Evolutionary conservation across 1,284 basidiomycete species (phyloP).

Genomic region (Cerrena zonata): DNA sequence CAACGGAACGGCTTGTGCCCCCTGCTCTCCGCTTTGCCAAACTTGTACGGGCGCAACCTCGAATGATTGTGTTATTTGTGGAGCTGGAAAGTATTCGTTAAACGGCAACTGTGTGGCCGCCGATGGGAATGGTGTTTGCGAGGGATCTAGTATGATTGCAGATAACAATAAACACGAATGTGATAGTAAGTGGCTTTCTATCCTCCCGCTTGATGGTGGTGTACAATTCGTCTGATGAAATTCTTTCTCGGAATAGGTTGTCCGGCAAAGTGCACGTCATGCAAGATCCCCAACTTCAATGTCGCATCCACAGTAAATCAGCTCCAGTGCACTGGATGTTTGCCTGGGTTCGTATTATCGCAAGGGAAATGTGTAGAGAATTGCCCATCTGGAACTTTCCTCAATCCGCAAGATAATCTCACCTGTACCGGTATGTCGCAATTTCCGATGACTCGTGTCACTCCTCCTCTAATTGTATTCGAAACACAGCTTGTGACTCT

Average conservation of each 20-base stretch:
- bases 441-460: not conserved
- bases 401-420: constrained; percentile 62
- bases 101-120: constrained; percentile 65
- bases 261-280: constrained; percentile 72
- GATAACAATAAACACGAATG: constrained; percentile 76
- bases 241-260: constrained; percentile 44
- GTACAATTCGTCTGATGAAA: too few species aligned
- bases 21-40: constrained; percentile 61
- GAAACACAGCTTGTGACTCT: constrained; percentile 59
- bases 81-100: constrained; percentile 49
- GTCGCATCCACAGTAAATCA: constrained; percentile 59
- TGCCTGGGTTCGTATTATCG: constrained; percentile 69
- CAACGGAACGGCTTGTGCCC: constrained; percentile 46
- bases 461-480: not conserved
- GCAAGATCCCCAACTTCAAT: constrained; percentile 66
- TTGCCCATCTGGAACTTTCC: constrained; percentile 69
- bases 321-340: constrained; percentile 67
- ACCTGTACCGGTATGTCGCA: constrained; percentile 54
- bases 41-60: constrained; percentile 67
- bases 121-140: constrained; percentile 64
- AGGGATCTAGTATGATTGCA: constrained; percentile 63
- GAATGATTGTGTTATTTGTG: constrained; percentile 66
- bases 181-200: constrained; percentile 52
- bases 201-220: not conserved
- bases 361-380: constrained; percentile 59